phyloP scores from a whole-genome alignment of 2,329 filamentous ascomycete species.

The Fusarium tuaranense region DNA sequence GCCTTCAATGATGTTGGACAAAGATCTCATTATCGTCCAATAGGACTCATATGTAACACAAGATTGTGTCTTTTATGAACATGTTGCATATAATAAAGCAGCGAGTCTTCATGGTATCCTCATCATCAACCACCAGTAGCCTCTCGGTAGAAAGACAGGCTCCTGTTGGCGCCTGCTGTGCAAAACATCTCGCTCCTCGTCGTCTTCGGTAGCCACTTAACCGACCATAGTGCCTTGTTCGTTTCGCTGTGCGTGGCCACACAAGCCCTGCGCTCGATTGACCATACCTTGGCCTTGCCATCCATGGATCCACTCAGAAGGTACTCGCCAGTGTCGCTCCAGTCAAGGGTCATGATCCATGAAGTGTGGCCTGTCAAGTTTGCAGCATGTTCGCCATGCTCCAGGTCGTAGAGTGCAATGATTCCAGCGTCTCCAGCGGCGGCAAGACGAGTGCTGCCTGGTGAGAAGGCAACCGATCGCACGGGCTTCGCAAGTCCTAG shows the following conservation, averaged over 20 bases:
- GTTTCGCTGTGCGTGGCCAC: slow-evolving; percentile 95
- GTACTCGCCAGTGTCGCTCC: slow-evolving; percentile 93
- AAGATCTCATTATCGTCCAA: not conserved
- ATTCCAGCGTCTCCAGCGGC: slow-evolving; percentile 90
- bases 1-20: not conserved
- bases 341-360: slow-evolving; percentile 93
- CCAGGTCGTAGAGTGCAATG: slow-evolving; percentile 92
- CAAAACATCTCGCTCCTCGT: slow-evolving; percentile 78
- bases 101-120: not conserved
- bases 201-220: slow-evolving; percentile 84
- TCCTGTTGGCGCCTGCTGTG: slow-evolving; percentile 80
- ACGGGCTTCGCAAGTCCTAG: slow-evolving; percentile 87
- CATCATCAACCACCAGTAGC: slow-evolving; percentile 61
- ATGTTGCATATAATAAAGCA: not conserved
- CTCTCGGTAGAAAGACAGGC: slow-evolving; percentile 86
- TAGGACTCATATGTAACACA: not conserved
- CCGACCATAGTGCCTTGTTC: slow-evolving; percentile 85
- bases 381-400: slow-evolving; percentile 91
- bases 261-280: slow-evolving; percentile 82
- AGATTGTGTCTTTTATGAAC: not conserved
- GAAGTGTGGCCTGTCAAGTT: slow-evolving; percentile 83
- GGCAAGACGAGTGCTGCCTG: slow-evolving; percentile 84
- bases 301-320: slow-evolving; percentile 90
- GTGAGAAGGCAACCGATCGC: slow-evolving; percentile 88
- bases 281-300: slow-evolving; percentile 97